Conservation (phyloP, 2,329 filamentous ascomycete genomes). For the Metarhizium robertsii region DNA sequence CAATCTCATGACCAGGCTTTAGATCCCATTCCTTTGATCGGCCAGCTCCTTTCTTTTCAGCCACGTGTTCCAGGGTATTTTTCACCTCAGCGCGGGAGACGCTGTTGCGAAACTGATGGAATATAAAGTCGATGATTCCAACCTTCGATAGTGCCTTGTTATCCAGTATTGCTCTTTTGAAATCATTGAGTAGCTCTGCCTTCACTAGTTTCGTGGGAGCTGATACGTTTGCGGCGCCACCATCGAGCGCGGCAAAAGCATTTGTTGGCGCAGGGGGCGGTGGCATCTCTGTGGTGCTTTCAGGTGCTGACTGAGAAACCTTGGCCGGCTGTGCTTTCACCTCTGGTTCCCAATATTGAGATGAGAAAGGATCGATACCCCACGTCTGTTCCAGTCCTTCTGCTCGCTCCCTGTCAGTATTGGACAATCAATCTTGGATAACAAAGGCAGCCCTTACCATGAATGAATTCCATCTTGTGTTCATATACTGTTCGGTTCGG, state of each 20-base stretch:
- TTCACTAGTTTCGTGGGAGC: slow-evolving; percentile 24
- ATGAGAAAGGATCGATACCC: slow-evolving; percentile 76
- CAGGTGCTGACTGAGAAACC: slow-evolving; percentile 5
- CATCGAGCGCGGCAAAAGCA: slow-evolving; percentile 26
- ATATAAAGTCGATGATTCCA: slow-evolving; percentile 31
- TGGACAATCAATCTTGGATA: background rate
- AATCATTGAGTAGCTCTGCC: slow-evolving; percentile 28
- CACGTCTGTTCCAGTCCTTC: slow-evolving; percentile 39
- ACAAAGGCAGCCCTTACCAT: slow-evolving; percentile 40
- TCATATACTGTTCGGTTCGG: slow-evolving; percentile 41
- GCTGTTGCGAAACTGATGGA: slow-evolving; percentile 26
- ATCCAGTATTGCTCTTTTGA: slow-evolving; percentile 31
- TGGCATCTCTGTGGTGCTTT: slow-evolving; percentile 18
- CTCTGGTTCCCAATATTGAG: slow-evolving; percentile 62
- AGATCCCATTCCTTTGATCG: slow-evolving; percentile 29
- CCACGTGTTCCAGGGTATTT: slow-evolving; percentile 31
- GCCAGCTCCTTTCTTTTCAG: slow-evolving; percentile 28
- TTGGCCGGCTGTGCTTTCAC: slow-evolving; percentile 19
- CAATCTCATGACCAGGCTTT: slow-evolving; percentile 28
- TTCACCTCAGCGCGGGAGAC: slow-evolving; percentile 31
- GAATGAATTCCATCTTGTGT: slow-evolving; percentile 67
- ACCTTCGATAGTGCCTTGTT: slow-evolving; percentile 30
- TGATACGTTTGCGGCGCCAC: slow-evolving; percentile 7
- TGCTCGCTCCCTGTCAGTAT: slow-evolving; percentile 13
- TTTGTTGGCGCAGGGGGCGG: slow-evolving; percentile 24